phyloP scores from a whole-genome alignment of 148 eudicot species.

The Pharnaceum exiguum region DNA sequence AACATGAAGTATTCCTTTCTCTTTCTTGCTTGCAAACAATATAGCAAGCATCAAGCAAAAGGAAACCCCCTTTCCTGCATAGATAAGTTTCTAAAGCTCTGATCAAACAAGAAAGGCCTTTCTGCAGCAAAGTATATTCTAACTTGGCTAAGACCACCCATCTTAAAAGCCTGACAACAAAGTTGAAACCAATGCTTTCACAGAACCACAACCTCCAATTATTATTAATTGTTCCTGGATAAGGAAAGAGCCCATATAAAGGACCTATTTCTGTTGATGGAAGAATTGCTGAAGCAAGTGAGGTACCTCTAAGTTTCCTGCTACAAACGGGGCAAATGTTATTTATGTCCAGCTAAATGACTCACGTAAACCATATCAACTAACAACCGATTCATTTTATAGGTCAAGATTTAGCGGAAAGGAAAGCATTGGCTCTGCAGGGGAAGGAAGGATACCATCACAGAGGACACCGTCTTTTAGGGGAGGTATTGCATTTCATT shows the following conservation, averaged over 20 bases:
- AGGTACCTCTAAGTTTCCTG: slow-evolving; percentile 23
- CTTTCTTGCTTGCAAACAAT: neutral
- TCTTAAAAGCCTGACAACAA: neutral
- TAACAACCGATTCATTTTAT: neutral
- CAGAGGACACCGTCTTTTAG: slow-evolving; percentile 19
- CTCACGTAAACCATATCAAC: neutral
- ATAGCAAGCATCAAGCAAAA: slow-evolving; percentile 13
- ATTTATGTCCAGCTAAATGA: neutral
- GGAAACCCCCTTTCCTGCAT: slow-evolving; percentile 24
- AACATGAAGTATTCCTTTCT: neutral
- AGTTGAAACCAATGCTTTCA: neutral
- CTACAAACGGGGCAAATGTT: slow-evolving; percentile 12
- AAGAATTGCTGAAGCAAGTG: slow-evolving; percentile 26
- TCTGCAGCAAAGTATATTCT: slow-evolving; percentile 35
- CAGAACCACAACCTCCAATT: neutral
- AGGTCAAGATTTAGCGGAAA: slow-evolving; percentile 20
- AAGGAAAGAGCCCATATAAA: slow-evolving; percentile 3
- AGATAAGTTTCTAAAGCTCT: slow-evolving; percentile 2
- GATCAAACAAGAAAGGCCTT: slow-evolving; percentile 2
- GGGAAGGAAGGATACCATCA: slow-evolving; percentile 13
- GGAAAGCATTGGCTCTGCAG: slow-evolving; percentile 11
- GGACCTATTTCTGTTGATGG: slow-evolving; percentile 12
- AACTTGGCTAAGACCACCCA: slow-evolving; percentile 21
- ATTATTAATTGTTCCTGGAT: too few relatives aligned
- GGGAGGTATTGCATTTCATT: slow-evolving; percentile 17